Conservation (phyloP, 2,329 filamentous ascomycete species). For the Botrytis cinerea region DNA sequence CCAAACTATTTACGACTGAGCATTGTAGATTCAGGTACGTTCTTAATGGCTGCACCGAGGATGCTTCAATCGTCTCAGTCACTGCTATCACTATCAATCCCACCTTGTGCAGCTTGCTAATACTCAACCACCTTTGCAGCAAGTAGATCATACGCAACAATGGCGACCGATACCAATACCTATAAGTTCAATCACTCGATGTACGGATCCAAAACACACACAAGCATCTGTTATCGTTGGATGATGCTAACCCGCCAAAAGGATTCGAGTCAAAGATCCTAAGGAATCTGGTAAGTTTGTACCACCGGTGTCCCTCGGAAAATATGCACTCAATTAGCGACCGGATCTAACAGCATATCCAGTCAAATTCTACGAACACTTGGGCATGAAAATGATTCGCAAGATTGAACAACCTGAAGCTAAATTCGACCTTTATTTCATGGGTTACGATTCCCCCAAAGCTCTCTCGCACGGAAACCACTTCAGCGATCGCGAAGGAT, state of each 20-base stretch:
- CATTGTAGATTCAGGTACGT: slow-evolving; percentile 35
- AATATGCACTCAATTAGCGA: not conserved
- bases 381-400: slow-evolving; percentile 83
- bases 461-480: slow-evolving; percentile 73
- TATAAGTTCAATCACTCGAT: slow-evolving; percentile 93
- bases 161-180: slow-evolving; percentile 68
- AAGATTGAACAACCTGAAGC: slow-evolving; percentile 80
- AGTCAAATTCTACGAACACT: slow-evolving; percentile 91
- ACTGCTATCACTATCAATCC: not conserved
- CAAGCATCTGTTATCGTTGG: slow-evolving; percentile 3
- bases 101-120: slow-evolving; percentile 25
- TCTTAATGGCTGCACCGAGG: not conserved
- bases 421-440: slow-evolving; percentile 95
- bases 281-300: slow-evolving; percentile 64
- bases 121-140: slow-evolving; percentile 32
- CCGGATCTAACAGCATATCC: slow-evolving; percentile 22
- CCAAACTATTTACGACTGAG: slow-evolving; percentile 27
- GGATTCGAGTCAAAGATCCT: slow-evolving; percentile 94
- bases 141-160: slow-evolving; percentile 40
- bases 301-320: not conserved
- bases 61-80: not conserved
- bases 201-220: slow-evolving; percentile 47
- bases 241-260: slow-evolving; percentile 43
- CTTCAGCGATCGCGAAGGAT: slow-evolving; percentile 78
- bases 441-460: slow-evolving; percentile 79